Base-by-base conservation (phyloP, 2,329 filamentous ascomycete genomes). In the Penicillium fuscoglaucum region DNA sequence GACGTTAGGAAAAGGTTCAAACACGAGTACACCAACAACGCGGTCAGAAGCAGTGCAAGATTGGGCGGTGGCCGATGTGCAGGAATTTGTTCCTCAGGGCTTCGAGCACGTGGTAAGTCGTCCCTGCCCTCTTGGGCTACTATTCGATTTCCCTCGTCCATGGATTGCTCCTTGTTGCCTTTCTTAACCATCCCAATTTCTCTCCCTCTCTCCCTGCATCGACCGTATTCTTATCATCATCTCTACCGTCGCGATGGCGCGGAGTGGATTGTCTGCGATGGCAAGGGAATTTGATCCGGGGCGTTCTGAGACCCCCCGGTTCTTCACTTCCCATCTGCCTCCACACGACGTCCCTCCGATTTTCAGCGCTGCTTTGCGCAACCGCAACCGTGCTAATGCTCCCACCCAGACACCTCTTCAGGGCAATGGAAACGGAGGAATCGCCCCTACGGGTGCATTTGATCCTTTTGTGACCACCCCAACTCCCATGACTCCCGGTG, bases 401-500 rank as follows among this genome's bases (percentile, higher is more conserved):
- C 51, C 28, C 47, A 40, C 33, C 2, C 65, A 78, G 74, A 64
- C 70, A 35, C 61, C 71, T 52, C 62, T 78, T 13, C 74, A 76
- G 61, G 74, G 72, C 17, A 75, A 80, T 48, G 84, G 84, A 63
- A 84, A 82, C 49, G 71, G 79, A 13, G 69, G 75, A 4, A 76
- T 84, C 45, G 81, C 86, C 33, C 70, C 75, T n/a, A 73, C 74
- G n/a, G 68, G 79, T 41, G 72, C 79, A 6, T 88, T 80, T 66
- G 87, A 90, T 71, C 85, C 87, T 3, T 91, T 90, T 68, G 80
- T 83, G 55, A 84, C 89, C 73, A 74, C 83, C 6, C 73, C 79
- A 24, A 80, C 88, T 40, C 70, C 81, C 65, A 61, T 86, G 82
- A 70, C 76, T 83, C 44, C 80, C 70, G 57, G 71, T 80, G 28